Evolutionary conservation across 2,329 filamentous ascomycete genomes (phyloP), one percentile per base, ranked within the genome.

Genomic region (Anthostomella pinea): DNA sequence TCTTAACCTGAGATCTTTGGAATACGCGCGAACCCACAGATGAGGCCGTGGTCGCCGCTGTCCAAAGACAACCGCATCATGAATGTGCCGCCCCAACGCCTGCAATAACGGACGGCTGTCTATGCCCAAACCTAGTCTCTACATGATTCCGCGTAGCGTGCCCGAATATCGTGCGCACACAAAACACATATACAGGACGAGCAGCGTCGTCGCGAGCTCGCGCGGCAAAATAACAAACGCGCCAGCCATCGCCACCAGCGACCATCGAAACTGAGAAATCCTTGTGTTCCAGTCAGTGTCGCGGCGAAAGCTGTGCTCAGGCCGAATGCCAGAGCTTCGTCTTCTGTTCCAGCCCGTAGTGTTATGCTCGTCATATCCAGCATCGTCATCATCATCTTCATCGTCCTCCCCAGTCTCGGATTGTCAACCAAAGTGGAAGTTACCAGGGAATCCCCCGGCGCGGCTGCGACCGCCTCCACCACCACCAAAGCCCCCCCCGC

Each of bases 401-500:
- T 56, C 53, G 38, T 62, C 67, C 24, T 52, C 50, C 9, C 43
- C 62, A 38, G 57, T 30, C 42, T 52, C 35, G 49, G 57, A 54
- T 60, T 60, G 61, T 69, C 65, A 69, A 61, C 70, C 70, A 53
- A 83, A 84, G 46, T 72, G 72, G 63, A 82, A 84, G 40, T 73
- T 70, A 31, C 71, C 63, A 3, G 68, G 67, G 57, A 70, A 74
- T 3, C 66, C 65, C 43, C 63, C 60, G 10, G 53, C 46, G 25
- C 60, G 57, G 31, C 58, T 49, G 22, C 70, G 68, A 30, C 71
- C 74, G 15, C 72, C 70, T 6, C 59, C 68, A 53, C 77, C 77
- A 16, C 43, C 40, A 2, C 35, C 35, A 30, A 44, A 46, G 28
- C 43, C 40, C 11, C 17, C 13, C 30, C 75, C 75, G 13, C 72